Evolutionary conservation across 2,329 filamentous ascomycete species (phyloP).

Genomic region (Apiospora kogelbergensis): DNA sequence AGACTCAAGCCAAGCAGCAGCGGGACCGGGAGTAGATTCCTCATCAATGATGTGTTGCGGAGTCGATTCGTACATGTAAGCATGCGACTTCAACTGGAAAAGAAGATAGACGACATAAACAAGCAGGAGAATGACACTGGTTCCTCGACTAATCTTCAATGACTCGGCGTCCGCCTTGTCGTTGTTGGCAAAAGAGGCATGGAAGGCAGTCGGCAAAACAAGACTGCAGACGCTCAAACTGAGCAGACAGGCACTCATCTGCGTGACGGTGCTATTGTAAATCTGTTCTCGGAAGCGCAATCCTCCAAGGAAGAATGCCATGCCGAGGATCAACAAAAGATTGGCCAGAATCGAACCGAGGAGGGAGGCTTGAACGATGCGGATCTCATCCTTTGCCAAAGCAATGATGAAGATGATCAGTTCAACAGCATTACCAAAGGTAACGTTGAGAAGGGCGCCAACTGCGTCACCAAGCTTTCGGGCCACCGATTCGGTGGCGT

Average conservation of each 20-base stretch:
- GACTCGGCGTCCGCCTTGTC: constrained; percentile 66
- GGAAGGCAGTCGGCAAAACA: constrained; percentile 86
- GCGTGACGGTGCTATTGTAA: constrained; percentile 92
- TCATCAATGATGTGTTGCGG: constrained; percentile 92
- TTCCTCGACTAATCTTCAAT: constrained; percentile 83
- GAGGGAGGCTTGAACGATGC: constrained; percentile 87
- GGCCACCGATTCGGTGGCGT: constrained; percentile 75
- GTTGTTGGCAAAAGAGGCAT: constrained; percentile 74
- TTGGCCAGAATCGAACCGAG: constrained; percentile 90
- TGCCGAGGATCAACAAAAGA: constrained; percentile 83
- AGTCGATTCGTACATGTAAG: constrained; percentile 89
- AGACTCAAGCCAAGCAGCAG: constrained; percentile 78
- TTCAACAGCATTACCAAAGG: constrained; percentile 78
- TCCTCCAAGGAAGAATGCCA: constrained; percentile 86
- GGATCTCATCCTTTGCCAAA: constrained; percentile 77
- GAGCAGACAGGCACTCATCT: constrained; percentile 92
- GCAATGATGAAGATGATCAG: constrained; percentile 82
- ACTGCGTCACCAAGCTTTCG: constrained; percentile 71
- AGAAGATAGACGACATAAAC: constrained; percentile 83
- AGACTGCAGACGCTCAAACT: constrained; percentile 89
- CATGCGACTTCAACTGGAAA: constrained; percentile 89
- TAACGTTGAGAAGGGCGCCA: constrained; percentile 73
- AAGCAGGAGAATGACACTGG: constrained; percentile 78
- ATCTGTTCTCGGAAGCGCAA: constrained; percentile 88
- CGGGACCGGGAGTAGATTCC: constrained; percentile 81